phyloP scores from a whole-genome alignment of 2,329 filamentous ascomycete genomes.

The Metarhizium brunneum region DNA sequence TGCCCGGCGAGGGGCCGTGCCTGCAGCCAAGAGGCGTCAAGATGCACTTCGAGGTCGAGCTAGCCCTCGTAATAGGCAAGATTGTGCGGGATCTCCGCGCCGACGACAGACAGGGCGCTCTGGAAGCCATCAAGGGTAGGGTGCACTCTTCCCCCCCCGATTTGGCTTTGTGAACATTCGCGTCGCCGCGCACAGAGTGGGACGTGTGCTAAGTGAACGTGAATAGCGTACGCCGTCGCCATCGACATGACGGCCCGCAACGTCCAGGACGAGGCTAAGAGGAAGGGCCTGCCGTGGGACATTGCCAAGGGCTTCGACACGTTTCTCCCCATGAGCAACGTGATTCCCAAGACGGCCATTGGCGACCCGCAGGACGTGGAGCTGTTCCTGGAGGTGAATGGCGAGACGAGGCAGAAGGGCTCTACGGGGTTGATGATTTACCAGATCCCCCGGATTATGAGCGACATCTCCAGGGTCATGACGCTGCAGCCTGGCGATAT shows the following conservation, averaged over 20 bases:
- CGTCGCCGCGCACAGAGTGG: background rate
- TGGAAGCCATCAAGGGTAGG: slow-evolving; percentile 72
- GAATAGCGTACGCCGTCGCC: slow-evolving; percentile 71
- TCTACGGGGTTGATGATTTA: slow-evolving; percentile 94
- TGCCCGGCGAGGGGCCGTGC: slow-evolving; percentile 69
- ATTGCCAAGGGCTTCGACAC: slow-evolving; percentile 98
- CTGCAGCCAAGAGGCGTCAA: slow-evolving; percentile 74
- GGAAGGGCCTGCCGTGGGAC: slow-evolving; percentile 86
- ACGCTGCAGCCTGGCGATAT: slow-evolving; percentile 86
- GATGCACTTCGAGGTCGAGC: slow-evolving; percentile 91
- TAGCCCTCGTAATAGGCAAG: slow-evolving; percentile 83
- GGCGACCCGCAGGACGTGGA: slow-evolving; percentile 82
- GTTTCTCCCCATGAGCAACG: slow-evolving; percentile 77
- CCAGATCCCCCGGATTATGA: slow-evolving; percentile 75
- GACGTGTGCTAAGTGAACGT: background rate
- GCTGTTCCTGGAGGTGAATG: slow-evolving; percentile 79
- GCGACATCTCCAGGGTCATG: slow-evolving; percentile 93
- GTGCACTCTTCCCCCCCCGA: background rate
- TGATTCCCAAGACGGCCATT: slow-evolving; percentile 73
- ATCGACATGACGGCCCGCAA: slow-evolving; percentile 98
- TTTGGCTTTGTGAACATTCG: too few relatives aligned
- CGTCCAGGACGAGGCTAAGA: slow-evolving; percentile 92
- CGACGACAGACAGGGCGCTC: slow-evolving; percentile 63
- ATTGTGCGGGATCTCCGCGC: slow-evolving; percentile 65
- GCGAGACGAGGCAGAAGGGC: slow-evolving; percentile 68